phyloP scores from a whole-genome alignment of 306 rosid species.

The Pterocarpus santalinus region DNA sequence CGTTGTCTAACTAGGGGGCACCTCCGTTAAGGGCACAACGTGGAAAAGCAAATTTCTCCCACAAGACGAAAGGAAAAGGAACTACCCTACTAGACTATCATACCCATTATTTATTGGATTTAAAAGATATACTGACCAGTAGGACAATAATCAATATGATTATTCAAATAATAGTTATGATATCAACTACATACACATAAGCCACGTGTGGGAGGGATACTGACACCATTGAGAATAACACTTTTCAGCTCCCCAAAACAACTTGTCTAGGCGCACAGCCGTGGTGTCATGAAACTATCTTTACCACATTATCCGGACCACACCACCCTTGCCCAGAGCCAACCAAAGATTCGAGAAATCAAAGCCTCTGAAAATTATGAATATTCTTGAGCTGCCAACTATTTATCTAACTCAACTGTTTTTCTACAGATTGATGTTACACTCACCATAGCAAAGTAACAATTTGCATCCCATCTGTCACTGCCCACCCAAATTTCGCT shows the following conservation, averaged over 20 bases:
- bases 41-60: slow-evolving; percentile 37
- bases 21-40: slow-evolving; percentile 45
- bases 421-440: slow-evolving; percentile 13
- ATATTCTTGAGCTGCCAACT: slow-evolving; percentile 42
- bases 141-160: slow-evolving; percentile 15
- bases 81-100: slow-evolving; percentile 33
- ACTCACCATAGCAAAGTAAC: background rate
- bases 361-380: slow-evolving; percentile 38
- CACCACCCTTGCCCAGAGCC: slow-evolving; percentile 36
- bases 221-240: slow-evolving; percentile 49
- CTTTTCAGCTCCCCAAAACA: slow-evolving; percentile 49
- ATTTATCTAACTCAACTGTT: slow-evolving; percentile 28
- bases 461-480: slow-evolving; percentile 42
- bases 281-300: slow-evolving; percentile 33
- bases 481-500: slow-evolving; percentile 16
- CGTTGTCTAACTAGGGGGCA: slow-evolving; percentile 41
- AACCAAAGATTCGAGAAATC: slow-evolving; percentile 46
- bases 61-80: slow-evolving; percentile 17
- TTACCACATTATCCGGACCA: slow-evolving; percentile 41
- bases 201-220: slow-evolving; percentile 58
- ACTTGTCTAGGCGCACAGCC: slow-evolving; percentile 40
- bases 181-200: slow-evolving; percentile 25
- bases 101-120: slow-evolving; percentile 35
- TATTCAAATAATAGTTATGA: slow-evolving; percentile 31
- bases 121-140: background rate